phyloP scores from a whole-genome alignment of 768 basidiomycete genomes.

The Cyclocybe aegerita region DNA sequence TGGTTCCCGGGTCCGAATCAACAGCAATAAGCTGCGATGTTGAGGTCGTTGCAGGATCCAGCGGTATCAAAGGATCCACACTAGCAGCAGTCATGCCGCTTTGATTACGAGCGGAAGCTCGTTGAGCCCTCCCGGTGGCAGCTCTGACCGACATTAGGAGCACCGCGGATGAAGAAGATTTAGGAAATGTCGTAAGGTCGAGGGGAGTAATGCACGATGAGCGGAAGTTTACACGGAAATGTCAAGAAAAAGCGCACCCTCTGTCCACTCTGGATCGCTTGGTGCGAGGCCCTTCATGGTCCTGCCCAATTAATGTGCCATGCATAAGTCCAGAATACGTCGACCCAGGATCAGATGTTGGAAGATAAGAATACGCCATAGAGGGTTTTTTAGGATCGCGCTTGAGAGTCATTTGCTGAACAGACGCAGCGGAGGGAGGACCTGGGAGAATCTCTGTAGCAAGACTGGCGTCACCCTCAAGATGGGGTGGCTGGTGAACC shows the following conservation, averaged over 20 bases:
- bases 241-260: slow-evolving; percentile 48
- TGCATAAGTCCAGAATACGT: slow-evolving; percentile 81
- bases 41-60: slow-evolving; percentile 37
- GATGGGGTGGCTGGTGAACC: slow-evolving; percentile 74
- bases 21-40: slow-evolving; percentile 41
- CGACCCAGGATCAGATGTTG: slow-evolving; percentile 82
- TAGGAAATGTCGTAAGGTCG: slow-evolving; percentile 9
- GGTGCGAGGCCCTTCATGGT: slow-evolving; percentile 63
- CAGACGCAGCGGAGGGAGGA: slow-evolving; percentile 72
- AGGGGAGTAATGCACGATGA: slow-evolving; percentile 13
- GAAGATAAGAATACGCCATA: slow-evolving; percentile 74
- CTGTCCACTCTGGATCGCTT: slow-evolving; percentile 76
- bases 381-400: slow-evolving; percentile 80
- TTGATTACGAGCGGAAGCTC: slow-evolving; percentile 68
- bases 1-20: slow-evolving; percentile 52
- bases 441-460: slow-evolving; percentile 92
- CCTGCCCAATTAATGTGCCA: slow-evolving; percentile 61
- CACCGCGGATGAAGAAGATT: slow-evolving; percentile 20
- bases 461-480: slow-evolving; percentile 78
- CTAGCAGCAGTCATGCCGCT: slow-evolving; percentile 42
- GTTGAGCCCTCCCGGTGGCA: slow-evolving; percentile 67
- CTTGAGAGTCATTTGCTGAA: slow-evolving; percentile 70
- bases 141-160: slow-evolving; percentile 36
- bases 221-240: slow-evolving; percentile 8
- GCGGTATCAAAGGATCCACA: slow-evolving; percentile 33